Conservation (phyloP, 139 green algal species). For the Mesostigma viride region DNA sequence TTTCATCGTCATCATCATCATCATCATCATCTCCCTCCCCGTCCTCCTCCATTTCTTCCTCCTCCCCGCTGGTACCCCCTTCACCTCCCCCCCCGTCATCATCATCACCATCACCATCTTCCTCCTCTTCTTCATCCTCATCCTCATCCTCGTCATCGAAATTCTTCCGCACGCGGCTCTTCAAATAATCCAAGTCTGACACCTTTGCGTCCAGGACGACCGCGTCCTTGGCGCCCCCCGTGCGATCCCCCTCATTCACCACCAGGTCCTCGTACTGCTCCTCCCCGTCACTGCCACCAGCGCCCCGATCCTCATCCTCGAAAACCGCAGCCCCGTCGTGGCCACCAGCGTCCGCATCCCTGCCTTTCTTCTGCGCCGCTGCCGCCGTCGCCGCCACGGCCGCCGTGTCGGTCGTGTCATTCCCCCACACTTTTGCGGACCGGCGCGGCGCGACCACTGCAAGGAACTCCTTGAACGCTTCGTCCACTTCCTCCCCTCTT, state of each 20-base stretch:
- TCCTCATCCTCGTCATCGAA: constrained; percentile 45
- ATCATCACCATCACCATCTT: background rate
- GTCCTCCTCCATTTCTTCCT: too few species aligned
- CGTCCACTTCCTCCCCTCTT: constrained; percentile 37
- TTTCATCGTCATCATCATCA: background rate
- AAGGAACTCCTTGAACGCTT: constrained; percentile 81
- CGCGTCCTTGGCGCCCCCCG: constrained; percentile 23
- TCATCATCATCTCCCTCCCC: too few species aligned
- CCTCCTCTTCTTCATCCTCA: too few species aligned
- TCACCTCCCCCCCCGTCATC: too few species aligned
- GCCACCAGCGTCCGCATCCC: constrained; percentile 8
- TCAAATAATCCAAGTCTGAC: constrained; percentile 80
- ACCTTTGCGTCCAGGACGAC: constrained; percentile 41
- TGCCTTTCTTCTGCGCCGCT: constrained; percentile 3
- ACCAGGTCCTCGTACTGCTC: constrained; percentile 16
- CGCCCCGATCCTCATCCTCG: constrained; percentile 18
- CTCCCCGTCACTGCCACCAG: constrained; percentile 14
- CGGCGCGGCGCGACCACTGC: constrained; percentile 68
- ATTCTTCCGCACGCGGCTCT: constrained; percentile 47
- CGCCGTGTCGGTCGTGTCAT: constrained; percentile 49
- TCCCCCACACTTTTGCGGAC: constrained; percentile 68
- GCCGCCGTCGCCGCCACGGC: background rate
- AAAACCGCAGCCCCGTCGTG: background rate
- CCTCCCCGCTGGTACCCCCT: too few species aligned
- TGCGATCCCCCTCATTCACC: constrained; percentile 21